phyloP scores from a whole-genome alignment of 1,284 basidiomycete species.

The Moesziomyces globuligerus region DNA sequence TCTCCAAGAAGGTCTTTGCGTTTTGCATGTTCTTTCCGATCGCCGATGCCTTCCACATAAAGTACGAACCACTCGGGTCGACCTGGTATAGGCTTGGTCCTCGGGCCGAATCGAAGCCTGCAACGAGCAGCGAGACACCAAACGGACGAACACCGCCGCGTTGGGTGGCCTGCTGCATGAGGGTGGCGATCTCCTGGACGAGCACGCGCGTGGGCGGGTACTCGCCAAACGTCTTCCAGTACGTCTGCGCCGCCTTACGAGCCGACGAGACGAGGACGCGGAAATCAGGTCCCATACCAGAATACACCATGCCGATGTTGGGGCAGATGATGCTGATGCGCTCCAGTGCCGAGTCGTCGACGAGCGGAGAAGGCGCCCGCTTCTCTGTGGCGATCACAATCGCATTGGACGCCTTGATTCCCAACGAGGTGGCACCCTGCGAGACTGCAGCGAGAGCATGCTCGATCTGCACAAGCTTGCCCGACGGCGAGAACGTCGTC shows the following conservation, averaged over 20 bases:
- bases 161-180: conserved; percentile 99
- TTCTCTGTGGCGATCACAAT: conserved; percentile 99
- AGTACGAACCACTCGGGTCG: conserved; percentile 91
- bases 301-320: conserved; percentile 97
- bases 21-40: conserved; percentile 99
- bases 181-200: conserved; percentile 94
- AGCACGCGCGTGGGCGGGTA: conserved; percentile 97
- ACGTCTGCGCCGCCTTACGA: conserved; percentile 95
- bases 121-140: conserved; percentile 94
- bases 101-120: conserved; percentile 91
- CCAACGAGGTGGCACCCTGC: conserved; percentile 89
- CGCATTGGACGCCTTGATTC: conserved; percentile 98
- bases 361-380: conserved; percentile 95
- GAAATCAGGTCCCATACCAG: conserved; percentile 98
- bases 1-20: conserved; percentile 98
- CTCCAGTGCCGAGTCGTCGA: conserved; percentile 96
- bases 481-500: conserved; percentile 98
- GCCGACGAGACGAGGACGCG: conserved; percentile 91
- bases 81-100: conserved; percentile 97
- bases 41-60: conserved; percentile 99
- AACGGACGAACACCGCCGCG: conserved; percentile 98
- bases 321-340: conserved; percentile 95
- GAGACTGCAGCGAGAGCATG: conserved; percentile 94
- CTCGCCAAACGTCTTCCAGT: conserved; percentile 99
- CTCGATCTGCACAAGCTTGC: conserved; percentile 89